A percentile compares a stretch with the other conserved stretches of the same genome.
These are phyloP conservation scores for Daldinia childiae DNA, from an alignment of 495 filamentous ascomycete genomes.

Conservation along the genomic window DNA sequence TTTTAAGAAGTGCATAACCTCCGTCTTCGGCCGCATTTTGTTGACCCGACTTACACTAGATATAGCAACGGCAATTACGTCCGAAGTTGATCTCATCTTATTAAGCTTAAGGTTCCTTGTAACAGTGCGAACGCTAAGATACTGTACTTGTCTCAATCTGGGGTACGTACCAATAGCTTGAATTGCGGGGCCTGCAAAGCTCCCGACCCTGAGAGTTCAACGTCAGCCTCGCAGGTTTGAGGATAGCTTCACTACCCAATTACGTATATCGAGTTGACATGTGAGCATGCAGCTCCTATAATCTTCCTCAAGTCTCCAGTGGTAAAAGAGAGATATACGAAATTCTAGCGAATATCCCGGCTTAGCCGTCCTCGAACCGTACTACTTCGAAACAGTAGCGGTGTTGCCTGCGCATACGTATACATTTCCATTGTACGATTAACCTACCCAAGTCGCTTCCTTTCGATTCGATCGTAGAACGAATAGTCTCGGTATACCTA, in stretches of 20 bases:
- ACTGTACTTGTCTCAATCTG: not conserved
- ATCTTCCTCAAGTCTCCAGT: not conserved
- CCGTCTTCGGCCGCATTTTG: constrained; percentile 33
- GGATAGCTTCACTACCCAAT: constrained; percentile 23
- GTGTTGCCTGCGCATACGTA: constrained; percentile 13
- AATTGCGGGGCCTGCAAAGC: constrained; percentile 37
- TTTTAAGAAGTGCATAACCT: constrained; percentile 11
- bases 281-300: not conserved
- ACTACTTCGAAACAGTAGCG: constrained; percentile 10
- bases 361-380: not conserved
- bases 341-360: not conserved
- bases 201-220: constrained; percentile 22
- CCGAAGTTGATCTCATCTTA: constrained; percentile 7
- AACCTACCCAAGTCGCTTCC: not conserved
- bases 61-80: constrained; percentile 9
- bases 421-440: not conserved
- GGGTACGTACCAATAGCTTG: constrained; percentile 11
- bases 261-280: constrained; percentile 11
- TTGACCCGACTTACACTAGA: constrained; percentile 13
- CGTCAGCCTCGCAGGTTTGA: constrained; percentile 34
- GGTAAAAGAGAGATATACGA: not conserved
- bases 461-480: not conserved
- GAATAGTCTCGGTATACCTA: not conserved
- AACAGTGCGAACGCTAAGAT: too few relatives aligned
- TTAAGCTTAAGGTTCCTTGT: not conserved